Base-by-base conservation (phyloP, 73 alveolate species). In the Blepharisma japonicum region DNA sequence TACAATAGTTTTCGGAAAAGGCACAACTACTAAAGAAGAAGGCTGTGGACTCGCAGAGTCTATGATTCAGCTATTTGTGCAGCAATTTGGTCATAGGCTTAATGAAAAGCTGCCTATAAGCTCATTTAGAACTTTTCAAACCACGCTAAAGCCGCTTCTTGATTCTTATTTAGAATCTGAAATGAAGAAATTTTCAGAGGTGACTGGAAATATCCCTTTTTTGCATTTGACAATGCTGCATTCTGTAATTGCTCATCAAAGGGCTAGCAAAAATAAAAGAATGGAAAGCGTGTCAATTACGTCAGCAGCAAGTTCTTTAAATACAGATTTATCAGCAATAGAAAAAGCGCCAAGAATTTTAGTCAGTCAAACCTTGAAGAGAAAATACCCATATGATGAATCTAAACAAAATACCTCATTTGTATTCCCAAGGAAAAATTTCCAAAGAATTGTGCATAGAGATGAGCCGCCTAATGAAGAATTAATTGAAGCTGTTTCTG, bases 11-110 rank as follows among this genome's bases (percentile, higher is more conserved):
- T 61, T 61, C 47, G 39, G 47, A 20, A 25, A 61, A 25, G 74
- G 23, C 47, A 14, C 74, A 9, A 61, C 74, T 14, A 61, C 49
- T 61, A 39, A 61, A 61, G 74, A 61, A 61, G 74, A 20, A 20
- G 74, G 74, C 14, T 25, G 23, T 4, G 18, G 74, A n/a, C 23
- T 61, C 23, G 74, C 74, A n/a, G 74, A 14, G 47, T 39, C 14
- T 48, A 61, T 61, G 74, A 8, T 61, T 8, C 49, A 61, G 47
- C 47, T 61, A 18, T 61, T 61, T 61, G 11, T 61, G 47, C 74
- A 61, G 47, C 74, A 61, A 25, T 61, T 61, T 39, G 50, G 74
- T 1, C 50, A 61, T 25, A 61, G 14, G 14, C 23, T 61, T 8
- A 61, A 61, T 25, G 46, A 39, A 8, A 11, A 25, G 46, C 47